A percentile compares a stretch with the other conserved stretches of the same genome.
Conservation (phyloP, 2,329 filamentous ascomycete species). For the Pestalotiopsis sp. region DNA sequence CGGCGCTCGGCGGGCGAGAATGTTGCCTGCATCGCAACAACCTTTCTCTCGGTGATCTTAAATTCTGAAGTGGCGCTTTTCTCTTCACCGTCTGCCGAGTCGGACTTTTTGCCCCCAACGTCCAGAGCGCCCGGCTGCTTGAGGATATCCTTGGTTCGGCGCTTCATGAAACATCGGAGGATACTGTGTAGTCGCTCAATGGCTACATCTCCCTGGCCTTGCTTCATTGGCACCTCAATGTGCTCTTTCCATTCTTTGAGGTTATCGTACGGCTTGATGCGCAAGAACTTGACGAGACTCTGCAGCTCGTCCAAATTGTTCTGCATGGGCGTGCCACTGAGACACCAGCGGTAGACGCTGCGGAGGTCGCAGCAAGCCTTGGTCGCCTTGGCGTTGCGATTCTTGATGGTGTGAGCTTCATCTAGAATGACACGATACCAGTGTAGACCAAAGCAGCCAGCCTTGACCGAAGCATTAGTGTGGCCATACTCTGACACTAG, state of each 20-base stretch:
- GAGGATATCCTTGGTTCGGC: constrained; percentile 96
- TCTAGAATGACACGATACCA: constrained; percentile 97
- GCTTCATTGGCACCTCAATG: constrained; percentile 88
- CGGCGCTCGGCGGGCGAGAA: constrained; percentile 79
- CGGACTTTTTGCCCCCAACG: constrained; percentile 66
- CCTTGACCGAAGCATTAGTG: constrained; percentile 66
- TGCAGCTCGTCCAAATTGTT: constrained; percentile 98
- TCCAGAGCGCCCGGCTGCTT: constrained; percentile 83
- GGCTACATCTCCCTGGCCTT: constrained; percentile 84
- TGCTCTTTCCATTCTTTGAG: constrained; percentile 86
- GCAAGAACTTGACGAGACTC: constrained; percentile 87
- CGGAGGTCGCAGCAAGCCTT: constrained; percentile 86
- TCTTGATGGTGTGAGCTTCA: constrained; percentile 98
- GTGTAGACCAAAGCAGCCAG: constrained; percentile 85
- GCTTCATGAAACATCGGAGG: constrained; percentile 94
- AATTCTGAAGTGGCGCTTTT: constrained; percentile 64
- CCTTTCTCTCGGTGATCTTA: constrained; percentile 88
- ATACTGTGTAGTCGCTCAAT: constrained; percentile 84
- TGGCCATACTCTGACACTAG: constrained; percentile 86
- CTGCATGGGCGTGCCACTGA: constrained; percentile 96
- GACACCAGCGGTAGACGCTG: constrained; percentile 90
- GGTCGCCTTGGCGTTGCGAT: constrained; percentile 92
- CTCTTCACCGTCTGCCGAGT: constrained; percentile 52
- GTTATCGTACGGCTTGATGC: constrained; percentile 89
- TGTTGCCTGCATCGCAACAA: constrained; percentile 76